phyloP scores from a whole-genome alignment of 1,284 basidiomycete genomes.

The Peniophora sp. region DNA sequence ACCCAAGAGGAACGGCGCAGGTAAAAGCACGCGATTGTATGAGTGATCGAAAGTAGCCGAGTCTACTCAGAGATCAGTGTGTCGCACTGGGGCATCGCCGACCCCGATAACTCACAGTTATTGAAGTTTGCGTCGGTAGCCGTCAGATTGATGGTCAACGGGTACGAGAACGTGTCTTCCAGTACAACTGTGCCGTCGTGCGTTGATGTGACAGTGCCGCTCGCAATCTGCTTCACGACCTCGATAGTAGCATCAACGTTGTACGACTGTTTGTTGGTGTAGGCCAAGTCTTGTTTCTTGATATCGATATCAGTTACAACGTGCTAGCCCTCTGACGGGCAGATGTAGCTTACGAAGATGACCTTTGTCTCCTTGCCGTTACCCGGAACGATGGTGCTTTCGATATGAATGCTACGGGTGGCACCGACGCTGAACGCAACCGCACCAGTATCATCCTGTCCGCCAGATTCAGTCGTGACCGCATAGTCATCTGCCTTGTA shows the following conservation, averaged over 20 bases:
- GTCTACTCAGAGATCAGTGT: constrained; percentile 26
- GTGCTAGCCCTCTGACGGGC: no score
- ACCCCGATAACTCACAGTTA: constrained; percentile 35
- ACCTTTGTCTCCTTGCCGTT: constrained; percentile 44
- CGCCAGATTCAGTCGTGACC: constrained; percentile 38
- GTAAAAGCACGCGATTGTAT: constrained; percentile 50
- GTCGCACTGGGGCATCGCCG: neutral
- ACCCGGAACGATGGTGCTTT: constrained; percentile 49
- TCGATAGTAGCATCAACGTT: constrained; percentile 38
- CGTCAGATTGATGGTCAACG: constrained; percentile 54
- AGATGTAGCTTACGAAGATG: constrained; percentile 25
- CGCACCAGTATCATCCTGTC: constrained; percentile 29
- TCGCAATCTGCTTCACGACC: constrained; percentile 49
- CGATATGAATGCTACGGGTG: constrained; percentile 42
- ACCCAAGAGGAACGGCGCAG: constrained; percentile 48
- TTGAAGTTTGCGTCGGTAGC: constrained; percentile 33
- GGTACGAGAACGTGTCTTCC: constrained; percentile 57
- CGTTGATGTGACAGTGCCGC: constrained; percentile 46
- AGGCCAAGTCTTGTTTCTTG: constrained; percentile 39
- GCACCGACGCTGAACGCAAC: constrained; percentile 51
- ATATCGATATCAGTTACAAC: constrained; percentile 7
- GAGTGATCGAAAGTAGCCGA: constrained; percentile 56
- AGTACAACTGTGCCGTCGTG: constrained; percentile 51
- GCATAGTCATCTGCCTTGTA: constrained; percentile 57
- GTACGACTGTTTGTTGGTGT: constrained; percentile 48